Evolutionary conservation across 495 filamentous ascomycete genomes (phyloP), one percentile per base, ranked within the genome.

Genomic region (Penicillium daleae): DNA sequence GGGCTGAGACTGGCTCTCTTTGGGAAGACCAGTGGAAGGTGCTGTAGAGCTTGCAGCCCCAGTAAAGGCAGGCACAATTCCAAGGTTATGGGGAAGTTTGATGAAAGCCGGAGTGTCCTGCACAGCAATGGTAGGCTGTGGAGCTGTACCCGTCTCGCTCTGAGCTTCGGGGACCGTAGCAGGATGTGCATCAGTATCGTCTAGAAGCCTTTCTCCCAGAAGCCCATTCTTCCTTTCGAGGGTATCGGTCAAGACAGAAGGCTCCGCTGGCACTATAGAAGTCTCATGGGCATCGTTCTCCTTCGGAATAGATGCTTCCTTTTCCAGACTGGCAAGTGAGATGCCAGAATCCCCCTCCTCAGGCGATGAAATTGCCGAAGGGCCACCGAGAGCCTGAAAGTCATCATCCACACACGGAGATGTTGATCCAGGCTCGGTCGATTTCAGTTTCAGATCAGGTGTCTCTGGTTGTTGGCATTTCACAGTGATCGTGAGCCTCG

Each of bases 1-100:
- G 33, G 22, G 7, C n/a, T 60, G 46, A 39, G 26, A 10, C 13
- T 60, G 53, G 9, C 31, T 58, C 35, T 65, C 57, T 49, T 64
- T 62, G 39, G 61, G 48, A 42, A 44, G 51, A 10, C 19, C 35
- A 37, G 54, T 42, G 35, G 31, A 42, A 22, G 51, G 50, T 13
- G 32, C 31, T 6, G 33, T 27, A 39, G 46, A 26, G 6, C 15
- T 39, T 24, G 49, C 57, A 37, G 33, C 4, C 33, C 29, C 22
- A 19, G 57, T 24, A 10, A 52, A 17, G 21, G 8, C 21, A 13
- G 58, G 26, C 21, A 56, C 17, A 22, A 62, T 63, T 24, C 78
- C 79, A 31, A 81, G 69, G 27, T 81, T 81, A 58, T 82, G 79
- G 29, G 79, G 79, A n/a, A 83, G 75, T 60, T 78, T 75, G 58